Conservation (phyloP, 1,139 yeast species). For the Hyphopichia wangnamkhiaoensis region DNA sequence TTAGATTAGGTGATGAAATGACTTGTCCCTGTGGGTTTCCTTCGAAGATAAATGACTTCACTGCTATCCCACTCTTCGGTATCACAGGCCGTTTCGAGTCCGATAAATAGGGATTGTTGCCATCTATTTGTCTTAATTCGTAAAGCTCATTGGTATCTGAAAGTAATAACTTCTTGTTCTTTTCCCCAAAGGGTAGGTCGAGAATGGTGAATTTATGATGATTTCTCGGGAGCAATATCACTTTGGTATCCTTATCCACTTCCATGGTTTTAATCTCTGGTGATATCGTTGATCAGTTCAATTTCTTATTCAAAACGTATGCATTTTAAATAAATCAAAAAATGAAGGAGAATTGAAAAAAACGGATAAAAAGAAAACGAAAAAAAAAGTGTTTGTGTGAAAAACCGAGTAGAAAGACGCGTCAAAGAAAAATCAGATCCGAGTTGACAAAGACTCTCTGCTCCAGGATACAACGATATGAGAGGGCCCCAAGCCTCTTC, state of each 20-base stretch:
- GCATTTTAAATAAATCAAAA: too few species aligned
- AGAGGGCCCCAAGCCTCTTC: too few species aligned
- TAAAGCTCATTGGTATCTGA: slow-evolving; percentile 17
- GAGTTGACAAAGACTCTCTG: too few species aligned
- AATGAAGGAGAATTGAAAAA: too few species aligned
- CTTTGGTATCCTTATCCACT: slow-evolving; percentile 16
- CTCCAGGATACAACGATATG: too few species aligned
- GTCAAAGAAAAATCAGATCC: too few species aligned
- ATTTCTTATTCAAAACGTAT: too few species aligned
- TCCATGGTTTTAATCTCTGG: slow-evolving; percentile 12
- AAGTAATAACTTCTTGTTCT: slow-evolving; percentile 17
- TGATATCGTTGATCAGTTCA: too few species aligned
- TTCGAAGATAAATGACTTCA: slow-evolving; percentile 42
- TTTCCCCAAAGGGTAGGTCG: slow-evolving; percentile 23
- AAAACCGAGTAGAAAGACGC: too few species aligned
- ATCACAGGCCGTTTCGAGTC: slow-evolving; percentile 14
- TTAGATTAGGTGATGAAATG: slow-evolving; percentile 36
- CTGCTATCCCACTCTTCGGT: slow-evolving; percentile 28
- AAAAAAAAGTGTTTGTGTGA: too few species aligned
- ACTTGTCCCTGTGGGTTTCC: slow-evolving; percentile 24
- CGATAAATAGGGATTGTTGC: slow-evolving; percentile 19
- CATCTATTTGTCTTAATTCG: slow-evolving; percentile 37
- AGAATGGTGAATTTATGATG: slow-evolving; percentile 14
- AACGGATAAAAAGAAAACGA: too few species aligned
- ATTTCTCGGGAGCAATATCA: slow-evolving; percentile 22